A percentile compares a stretch with the other conserved stretches of the same genome.
phyloP scores from a whole-genome alignment of 345 rosid genomes.

The Ceriops decandra region DNA sequence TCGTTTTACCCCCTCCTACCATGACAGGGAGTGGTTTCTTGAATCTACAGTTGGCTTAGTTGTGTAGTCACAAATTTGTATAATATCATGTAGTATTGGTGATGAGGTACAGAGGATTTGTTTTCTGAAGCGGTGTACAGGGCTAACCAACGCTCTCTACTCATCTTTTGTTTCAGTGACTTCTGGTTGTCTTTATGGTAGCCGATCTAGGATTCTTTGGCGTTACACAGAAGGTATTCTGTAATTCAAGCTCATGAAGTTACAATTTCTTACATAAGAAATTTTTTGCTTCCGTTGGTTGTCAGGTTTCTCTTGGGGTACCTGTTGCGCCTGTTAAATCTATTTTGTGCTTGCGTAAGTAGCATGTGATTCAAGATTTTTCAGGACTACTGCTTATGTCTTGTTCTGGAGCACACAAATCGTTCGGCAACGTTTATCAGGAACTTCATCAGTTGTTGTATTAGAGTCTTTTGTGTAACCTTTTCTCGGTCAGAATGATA shows the following conservation, averaged over 20 bases:
- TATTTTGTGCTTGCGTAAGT: no score
- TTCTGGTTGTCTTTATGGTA: conserved; percentile 12
- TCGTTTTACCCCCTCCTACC: conserved; percentile 6
- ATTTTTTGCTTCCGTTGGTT: conserved; percentile 1
- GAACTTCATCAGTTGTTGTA: no score
- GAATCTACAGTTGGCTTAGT: conserved; percentile 15
- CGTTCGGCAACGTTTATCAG: no score
- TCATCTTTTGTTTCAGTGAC: conserved; percentile 19
- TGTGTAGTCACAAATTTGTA: conserved; percentile 34
- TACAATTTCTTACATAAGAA: conserved; percentile 20
- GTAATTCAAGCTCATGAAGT: conserved; percentile 37
- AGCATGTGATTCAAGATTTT: no score
- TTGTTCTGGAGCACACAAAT: no score
- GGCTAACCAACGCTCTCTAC: conserved; percentile 36
- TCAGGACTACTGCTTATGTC: no score
- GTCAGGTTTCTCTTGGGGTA: no score
- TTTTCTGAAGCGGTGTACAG: conserved; percentile 39
- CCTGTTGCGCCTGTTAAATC: no score
- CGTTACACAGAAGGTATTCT: conserved; percentile 27
- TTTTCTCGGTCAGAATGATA: no score
- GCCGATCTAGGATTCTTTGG: conserved; percentile 49
- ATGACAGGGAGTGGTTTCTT: conserved; percentile 15
- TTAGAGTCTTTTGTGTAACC: no score
- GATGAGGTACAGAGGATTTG: conserved; percentile 30
- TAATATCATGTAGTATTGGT: conserved; percentile 30